Percentiles rank a stretch among this genome's conserved stretches.
Conservation (phyloP, 495 filamentous ascomycete species). For the Lasiosphaeriaceae sp. region DNA sequence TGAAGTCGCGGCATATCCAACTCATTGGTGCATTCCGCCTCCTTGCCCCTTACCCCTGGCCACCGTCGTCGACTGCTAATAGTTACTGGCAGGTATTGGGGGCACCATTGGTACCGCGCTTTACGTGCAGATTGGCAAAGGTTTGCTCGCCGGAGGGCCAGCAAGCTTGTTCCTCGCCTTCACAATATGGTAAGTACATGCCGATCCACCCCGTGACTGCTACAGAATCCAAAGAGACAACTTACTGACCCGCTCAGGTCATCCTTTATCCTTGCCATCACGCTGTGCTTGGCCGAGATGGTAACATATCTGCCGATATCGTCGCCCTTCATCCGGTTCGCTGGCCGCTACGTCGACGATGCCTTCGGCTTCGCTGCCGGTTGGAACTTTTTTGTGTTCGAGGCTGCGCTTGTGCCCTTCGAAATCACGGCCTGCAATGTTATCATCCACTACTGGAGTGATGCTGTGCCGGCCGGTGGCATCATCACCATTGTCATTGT, state of each 20-base stretch:
- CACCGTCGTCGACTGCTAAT: neutral
- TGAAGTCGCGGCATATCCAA: constrained; percentile 50
- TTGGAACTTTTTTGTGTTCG: constrained; percentile 73
- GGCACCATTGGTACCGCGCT: constrained; percentile 43
- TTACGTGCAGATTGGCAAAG: constrained; percentile 58
- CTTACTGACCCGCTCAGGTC: constrained; percentile 42
- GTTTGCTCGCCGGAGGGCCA: constrained; percentile 67
- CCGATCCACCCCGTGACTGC: neutral
- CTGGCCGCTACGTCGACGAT: constrained; percentile 75
- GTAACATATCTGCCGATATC: constrained; percentile 77
- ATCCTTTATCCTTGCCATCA: constrained; percentile 65
- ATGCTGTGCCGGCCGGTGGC: constrained; percentile 57
- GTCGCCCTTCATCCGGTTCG: constrained; percentile 79
- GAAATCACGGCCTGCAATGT: constrained; percentile 67
- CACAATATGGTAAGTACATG: constrained; percentile 53
- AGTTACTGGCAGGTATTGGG: constrained; percentile 47
- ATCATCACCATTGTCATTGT: constrained; percentile 60
- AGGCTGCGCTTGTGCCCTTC: constrained; percentile 65
- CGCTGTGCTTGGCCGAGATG: constrained; percentile 71
- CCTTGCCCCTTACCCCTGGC: neutral
- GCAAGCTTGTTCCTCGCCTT: constrained; percentile 75
- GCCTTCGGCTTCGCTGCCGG: constrained; percentile 63
- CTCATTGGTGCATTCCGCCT: constrained; percentile 38
- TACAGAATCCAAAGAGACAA: neutral
- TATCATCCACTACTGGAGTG: constrained; percentile 66